These are phyloP conservation scores for Cyclospora cayetanensis DNA, from an alignment of 169 alveolate species.

Conservation along the genomic window DNA sequence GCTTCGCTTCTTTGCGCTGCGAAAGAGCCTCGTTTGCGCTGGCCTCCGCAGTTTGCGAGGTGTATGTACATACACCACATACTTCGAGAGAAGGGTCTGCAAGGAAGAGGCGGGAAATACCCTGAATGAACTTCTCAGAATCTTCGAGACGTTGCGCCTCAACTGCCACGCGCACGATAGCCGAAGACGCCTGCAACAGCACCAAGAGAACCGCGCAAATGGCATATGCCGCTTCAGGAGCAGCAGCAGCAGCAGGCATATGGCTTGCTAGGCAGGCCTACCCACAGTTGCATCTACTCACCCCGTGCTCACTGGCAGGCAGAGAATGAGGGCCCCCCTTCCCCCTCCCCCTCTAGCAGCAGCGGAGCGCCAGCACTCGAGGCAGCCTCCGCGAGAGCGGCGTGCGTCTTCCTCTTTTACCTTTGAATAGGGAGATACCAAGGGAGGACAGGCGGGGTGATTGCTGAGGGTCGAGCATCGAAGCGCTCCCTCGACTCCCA, in stretches of 20 bases:
- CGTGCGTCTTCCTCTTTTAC: too few relatives aligned
- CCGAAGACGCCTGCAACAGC: conserved; percentile 60
- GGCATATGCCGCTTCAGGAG: not conserved
- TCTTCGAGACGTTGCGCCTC: conserved; percentile 86
- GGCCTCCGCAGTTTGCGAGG: not conserved
- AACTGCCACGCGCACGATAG: conserved; percentile 85
- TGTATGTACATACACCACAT: not conserved
- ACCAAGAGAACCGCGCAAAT: not conserved
- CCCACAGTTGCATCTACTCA: too few relatives aligned
- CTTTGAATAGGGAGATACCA: not conserved
- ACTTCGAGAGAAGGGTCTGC: conserved; percentile 87
- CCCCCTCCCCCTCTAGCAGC: too few relatives aligned
- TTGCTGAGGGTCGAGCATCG: conserved; percentile 58
- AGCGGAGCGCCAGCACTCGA: too few relatives aligned
- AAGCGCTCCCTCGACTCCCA: not conserved
- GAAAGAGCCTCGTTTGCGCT: too few relatives aligned
- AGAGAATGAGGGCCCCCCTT: too few relatives aligned
- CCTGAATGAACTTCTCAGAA: conserved; percentile 81
- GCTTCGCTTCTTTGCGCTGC: too few relatives aligned
- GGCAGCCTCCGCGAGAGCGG: too few relatives aligned
- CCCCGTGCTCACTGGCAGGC: too few relatives aligned
- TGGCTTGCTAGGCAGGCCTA: too few relatives aligned
- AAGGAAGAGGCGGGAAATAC: conserved; percentile 82
- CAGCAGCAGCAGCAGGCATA: not conserved
- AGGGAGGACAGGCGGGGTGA: conserved; percentile 16